Base-by-base conservation (phyloP, 768 basidiomycete genomes). In the Coprinellus micaceus region DNA sequence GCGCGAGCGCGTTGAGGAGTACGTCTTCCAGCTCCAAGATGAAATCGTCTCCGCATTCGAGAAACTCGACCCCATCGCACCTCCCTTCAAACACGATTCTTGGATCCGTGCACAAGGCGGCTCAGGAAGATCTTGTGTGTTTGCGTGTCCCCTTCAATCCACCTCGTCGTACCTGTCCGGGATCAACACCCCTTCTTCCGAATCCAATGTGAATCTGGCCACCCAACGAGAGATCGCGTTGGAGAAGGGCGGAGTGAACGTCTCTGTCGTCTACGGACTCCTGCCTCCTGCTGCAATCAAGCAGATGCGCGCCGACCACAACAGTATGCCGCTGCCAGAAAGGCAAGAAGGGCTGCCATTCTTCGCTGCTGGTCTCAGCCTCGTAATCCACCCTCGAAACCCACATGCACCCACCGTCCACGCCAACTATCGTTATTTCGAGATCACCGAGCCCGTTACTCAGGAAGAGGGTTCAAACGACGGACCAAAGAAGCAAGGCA, bases 381-480 rank as follows among this genome's bases (percentile, higher is more conserved):
- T 98, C 65, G 93, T 99, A 63, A 79, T 98, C 17, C 96, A 99
- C 69, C 96, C 96, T 0, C 82, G 86, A 52, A 97, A 94, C 73
- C 97, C 96, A 3, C 84, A 92, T 65, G 88, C 91, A 15, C 94
- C 97, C 9, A 98, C 96, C 21, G 87, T 93, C 5, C 96, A 99
- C 69, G 85, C 91, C 57, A 99, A 99, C 70, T 97, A 95, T 65
- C 91, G 97, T 53, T 98, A 98, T 72, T 99, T 99, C 66, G 96
- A 98, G 71, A 84, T 97, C 60, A 86, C 85, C 2, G 82, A 88
- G 60, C 73, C 75, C 41, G 63, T 45, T 17, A 37, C 29, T 24
- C 4, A 5, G 10, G 4, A 25, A 9, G 45, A 48, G 9, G 56
- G 63, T 1, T 43, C 53, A 51, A 60, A 61, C 25, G 57, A 64